Base-by-base conservation (phyloP, 2,329 filamentous ascomycete species). In the Capronia americana region DNA sequence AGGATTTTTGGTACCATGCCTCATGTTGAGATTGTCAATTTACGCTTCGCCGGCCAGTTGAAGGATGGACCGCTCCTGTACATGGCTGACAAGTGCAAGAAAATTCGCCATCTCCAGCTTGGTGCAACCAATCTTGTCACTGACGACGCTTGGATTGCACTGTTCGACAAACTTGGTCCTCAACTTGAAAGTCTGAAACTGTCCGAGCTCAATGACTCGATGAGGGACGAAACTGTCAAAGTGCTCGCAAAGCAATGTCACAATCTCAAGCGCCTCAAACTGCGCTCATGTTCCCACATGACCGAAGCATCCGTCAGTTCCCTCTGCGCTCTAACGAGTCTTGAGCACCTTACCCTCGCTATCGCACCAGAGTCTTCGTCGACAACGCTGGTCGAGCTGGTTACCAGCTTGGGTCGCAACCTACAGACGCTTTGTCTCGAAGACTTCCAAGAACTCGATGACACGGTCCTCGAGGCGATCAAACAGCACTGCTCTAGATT, bases 31-130 rank as follows among this genome's bases (percentile, higher is more conserved):
- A 85, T 85, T 51, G 83, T 97, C 64, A 90, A 92, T 70, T 81
- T 96, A 11, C 88, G 90, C 57, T 94, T 93, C 73, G 92, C 90
- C n/a, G 91, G 95, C 57, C 93, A 97, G 75, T 90, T 97, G 83
- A 97, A 96, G 78, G 91, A 97, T 73, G 83, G 84, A 46, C 90
- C 93, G 50, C 85, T 97, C 77, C 87, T 92, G 60, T 97, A 94
- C 76, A 86, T 97, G 74, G 82, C 92, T 23, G 88, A 88, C 63
- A 90, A 92, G 56, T 85, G 90, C 57, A 85, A 87, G 57, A 79
- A 85, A 8, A 82, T 97, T n/a, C 86, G 88, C 66, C 84, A 87
- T 63, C 83, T 98, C 51, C 91, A 92, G 69, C 84, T 98, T 0
- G 90, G 95, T 69, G 92, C 92, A 11, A 88, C 92, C 10, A 98